Base-by-base conservation (phyloP, 1,284 basidiomycete species). In the Ustilago xerochloae region DNA sequence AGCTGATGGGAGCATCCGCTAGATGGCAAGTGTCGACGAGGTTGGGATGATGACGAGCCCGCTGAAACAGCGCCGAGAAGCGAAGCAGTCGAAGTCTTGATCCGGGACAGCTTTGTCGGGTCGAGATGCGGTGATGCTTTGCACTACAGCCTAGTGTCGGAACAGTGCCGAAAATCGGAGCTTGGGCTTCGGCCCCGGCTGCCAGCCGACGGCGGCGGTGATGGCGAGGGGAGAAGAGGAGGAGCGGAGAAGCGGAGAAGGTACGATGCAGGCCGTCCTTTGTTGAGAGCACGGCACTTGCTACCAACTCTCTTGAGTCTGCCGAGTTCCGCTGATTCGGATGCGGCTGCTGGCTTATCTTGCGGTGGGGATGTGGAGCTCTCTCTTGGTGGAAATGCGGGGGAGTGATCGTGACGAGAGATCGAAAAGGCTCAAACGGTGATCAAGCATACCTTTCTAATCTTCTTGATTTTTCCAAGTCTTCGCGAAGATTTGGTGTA, bases 401-500 rank as follows among this genome's bases (percentile, higher is more conserved):
- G 63, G 59, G 55, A 66, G 63, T 66, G 68, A 71, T 71, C 68
- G 68, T 64, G 68, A 71, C 63, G 63, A 71, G 63, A 65, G 68
- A 71, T 66, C 59, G 68, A 61, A 48, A 63, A 65, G 59, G 59
- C 54, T 51, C 54, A 57, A 48, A 22, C 22, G 35, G 55, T 68
- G 64, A 67, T 61, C 64, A 67, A 30, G 58, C 48, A 58, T 47
- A 41, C 38, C 39, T n/a, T n/a, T n/a, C n/a, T n/a, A 16, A 20
- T 26, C 29, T 16, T 26, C 46, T 8, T 51, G 38, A 33, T 49
- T 9, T 28, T 26, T 26, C 18, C 20, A 28, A 15, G 18, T 20
- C 29, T 30, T n/a, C 30, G 45, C 36, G 39, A 54, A 53, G 51
- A 30, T 43, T 47, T 57, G 54, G 47, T 47, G 29, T 24, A 57